phyloP scores from a whole-genome alignment of 1,284 basidiomycete genomes.

The Apiotrichum gracile region DNA sequence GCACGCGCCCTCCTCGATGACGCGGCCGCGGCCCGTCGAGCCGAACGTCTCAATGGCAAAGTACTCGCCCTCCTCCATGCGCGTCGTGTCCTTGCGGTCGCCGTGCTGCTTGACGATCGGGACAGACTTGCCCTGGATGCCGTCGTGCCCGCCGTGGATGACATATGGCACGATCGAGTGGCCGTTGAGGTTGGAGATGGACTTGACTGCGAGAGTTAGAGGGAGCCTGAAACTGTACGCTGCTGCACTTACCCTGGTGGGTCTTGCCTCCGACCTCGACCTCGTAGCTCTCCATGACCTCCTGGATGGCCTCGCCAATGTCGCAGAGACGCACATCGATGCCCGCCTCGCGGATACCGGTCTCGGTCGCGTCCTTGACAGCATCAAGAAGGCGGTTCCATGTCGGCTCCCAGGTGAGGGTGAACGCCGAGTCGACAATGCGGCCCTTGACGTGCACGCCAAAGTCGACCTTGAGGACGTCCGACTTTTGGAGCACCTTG shows the following conservation, averaged over 20 bases:
- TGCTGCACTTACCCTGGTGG: conserved; percentile 59
- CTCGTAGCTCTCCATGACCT: conserved; percentile 99
- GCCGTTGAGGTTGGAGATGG: conserved; percentile 84
- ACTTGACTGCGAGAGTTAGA: conserved; percentile 61
- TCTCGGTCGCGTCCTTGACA: conserved; percentile 88
- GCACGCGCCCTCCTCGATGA: conserved; percentile 88
- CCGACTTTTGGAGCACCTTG: conserved; percentile 69
- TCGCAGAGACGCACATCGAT: conserved; percentile 94
- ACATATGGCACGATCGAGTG: conserved; percentile 84
- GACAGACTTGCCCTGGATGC: conserved; percentile 64
- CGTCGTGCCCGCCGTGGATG: conserved; percentile 64
- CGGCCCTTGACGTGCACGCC: conserved; percentile 94
- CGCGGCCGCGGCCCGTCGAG: conserved; percentile 86
- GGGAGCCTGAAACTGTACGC: not conserved
- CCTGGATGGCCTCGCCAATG: conserved; percentile 86
- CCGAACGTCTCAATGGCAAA: conserved; percentile 99
- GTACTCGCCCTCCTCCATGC: conserved; percentile 99
- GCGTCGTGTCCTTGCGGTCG: conserved; percentile 61
- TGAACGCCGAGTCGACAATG: conserved; percentile 95
- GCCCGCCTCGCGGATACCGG: conserved; percentile 84
- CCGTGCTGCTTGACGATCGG: conserved; percentile 76
- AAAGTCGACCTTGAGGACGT: conserved; percentile 95
- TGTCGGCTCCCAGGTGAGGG: conserved; percentile 78
- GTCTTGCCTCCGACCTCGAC: conserved; percentile 84
- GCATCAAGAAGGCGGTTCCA: conserved; percentile 87